Conservation (phyloP, 208 protist species). For the Lotmaria passim region DNA sequence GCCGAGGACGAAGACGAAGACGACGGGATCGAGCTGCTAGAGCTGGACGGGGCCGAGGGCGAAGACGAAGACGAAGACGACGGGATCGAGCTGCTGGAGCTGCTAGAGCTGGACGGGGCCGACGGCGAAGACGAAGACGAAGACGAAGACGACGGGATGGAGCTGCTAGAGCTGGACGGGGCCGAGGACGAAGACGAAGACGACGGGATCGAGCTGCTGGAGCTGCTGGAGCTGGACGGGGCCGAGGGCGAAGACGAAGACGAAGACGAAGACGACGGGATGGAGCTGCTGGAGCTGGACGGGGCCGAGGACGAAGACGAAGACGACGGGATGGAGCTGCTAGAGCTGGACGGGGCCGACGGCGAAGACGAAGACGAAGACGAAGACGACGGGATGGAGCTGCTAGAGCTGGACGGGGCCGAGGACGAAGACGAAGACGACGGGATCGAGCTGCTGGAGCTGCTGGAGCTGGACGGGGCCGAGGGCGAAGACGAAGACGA, state of each 20-base stretch:
- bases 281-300: background rate
- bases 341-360: background rate
- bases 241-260: too few relatives aligned
- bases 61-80: background rate
- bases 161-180: constrained; percentile 9
- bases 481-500: too few relatives aligned
- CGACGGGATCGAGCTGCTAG: too few relatives aligned
- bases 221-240: too few relatives aligned
- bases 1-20: too few relatives aligned
- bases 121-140: constrained; percentile 12
- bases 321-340: background rate
- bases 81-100: background rate
- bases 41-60: background rate
- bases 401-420: constrained; percentile 11
- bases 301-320: background rate
- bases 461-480: too few relatives aligned
- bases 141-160: constrained; percentile 1
- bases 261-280: too few relatives aligned
- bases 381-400: constrained; percentile 3
- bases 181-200: too few relatives aligned
- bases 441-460: too few relatives aligned
- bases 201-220: too few relatives aligned
- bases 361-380: background rate
- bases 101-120: background rate
- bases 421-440: too few relatives aligned